Percentiles rank a stretch among this genome's conserved stretches.
phyloP scores from a whole-genome alignment of 495 filamentous ascomycete species.

The Penicillium desertorum region DNA sequence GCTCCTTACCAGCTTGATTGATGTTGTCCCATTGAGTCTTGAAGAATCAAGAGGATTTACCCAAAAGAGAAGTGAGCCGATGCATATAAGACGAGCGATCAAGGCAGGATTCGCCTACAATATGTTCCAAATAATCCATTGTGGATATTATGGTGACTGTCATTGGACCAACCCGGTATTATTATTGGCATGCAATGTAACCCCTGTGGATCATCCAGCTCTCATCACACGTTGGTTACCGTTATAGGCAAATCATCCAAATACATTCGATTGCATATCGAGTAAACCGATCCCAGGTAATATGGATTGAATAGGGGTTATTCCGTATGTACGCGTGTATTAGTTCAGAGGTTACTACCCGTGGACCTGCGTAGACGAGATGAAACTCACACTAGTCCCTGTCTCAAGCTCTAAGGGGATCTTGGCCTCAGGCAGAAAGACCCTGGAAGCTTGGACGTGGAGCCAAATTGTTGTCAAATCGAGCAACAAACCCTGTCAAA shows the following conservation, averaged over 20 bases:
- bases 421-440: neutral
- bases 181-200: neutral
- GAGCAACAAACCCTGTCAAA: neutral
- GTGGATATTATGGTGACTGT: neutral
- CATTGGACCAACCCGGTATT: neutral
- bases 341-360: too few species aligned
- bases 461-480: neutral
- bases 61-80: neutral
- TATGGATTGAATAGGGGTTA: neutral
- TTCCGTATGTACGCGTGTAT: neutral
- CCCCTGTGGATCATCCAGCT: neutral
- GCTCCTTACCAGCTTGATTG: neutral
- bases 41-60: neutral
- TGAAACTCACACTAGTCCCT: neutral
- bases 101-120: neutral
- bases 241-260: slow-evolving; percentile 3
- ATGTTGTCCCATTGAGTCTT: neutral
- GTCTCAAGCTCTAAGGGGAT: neutral
- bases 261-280: neutral
- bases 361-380: neutral
- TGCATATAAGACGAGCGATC: neutral
- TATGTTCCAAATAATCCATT: neutral
- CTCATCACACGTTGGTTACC: neutral
- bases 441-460: neutral
- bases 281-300: neutral